phyloP scores from a whole-genome alignment of 108 stramenopile species.

The Bacterosira constricta region DNA sequence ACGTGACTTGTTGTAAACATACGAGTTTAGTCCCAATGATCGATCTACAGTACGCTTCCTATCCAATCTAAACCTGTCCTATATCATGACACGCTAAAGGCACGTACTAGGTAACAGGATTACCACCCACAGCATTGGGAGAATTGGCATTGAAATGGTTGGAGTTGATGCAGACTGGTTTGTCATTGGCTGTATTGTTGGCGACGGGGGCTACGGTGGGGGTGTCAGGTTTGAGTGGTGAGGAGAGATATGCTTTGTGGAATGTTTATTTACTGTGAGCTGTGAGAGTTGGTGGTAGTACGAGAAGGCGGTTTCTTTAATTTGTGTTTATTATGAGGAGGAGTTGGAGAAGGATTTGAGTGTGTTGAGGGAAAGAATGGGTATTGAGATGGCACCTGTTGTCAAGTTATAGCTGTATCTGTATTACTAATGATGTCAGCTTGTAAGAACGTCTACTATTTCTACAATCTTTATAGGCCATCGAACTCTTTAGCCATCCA shows the following conservation, averaged over 20 bases:
- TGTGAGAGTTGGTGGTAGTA: constrained; percentile 29
- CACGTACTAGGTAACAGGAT: constrained; percentile 91
- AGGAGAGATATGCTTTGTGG: constrained; percentile 54
- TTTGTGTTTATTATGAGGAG: constrained; percentile 86
- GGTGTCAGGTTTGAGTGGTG: constrained; percentile 12
- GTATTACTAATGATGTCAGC: too few species aligned
- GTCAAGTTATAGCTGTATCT: constrained; percentile 24
- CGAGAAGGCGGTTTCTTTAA: constrained; percentile 35
- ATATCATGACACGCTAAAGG: constrained; percentile 95
- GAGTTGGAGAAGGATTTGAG: constrained; percentile 82
- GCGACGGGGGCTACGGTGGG: too few species aligned
- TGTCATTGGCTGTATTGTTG: constrained; percentile 86
- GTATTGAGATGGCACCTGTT: constrained; percentile 68
- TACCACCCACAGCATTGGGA: constrained; percentile 94
- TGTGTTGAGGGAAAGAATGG: constrained; percentile 64
- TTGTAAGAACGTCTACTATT: too few species aligned
- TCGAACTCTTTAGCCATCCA: too few species aligned
- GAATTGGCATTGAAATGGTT: constrained; percentile 97
- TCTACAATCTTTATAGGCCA: too few species aligned
- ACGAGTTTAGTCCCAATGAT: constrained; percentile 91
- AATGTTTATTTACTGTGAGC: constrained; percentile 87
- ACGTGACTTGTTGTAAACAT: too few species aligned
- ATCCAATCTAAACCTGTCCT: constrained; percentile 83
- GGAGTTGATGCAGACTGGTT: constrained; percentile 94
- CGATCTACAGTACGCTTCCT: constrained; percentile 70